Percentiles rank a stretch among this genome's conserved stretches.
Conservation (phyloP, 257 asterid species). For the Osmanthus fragrans region DNA sequence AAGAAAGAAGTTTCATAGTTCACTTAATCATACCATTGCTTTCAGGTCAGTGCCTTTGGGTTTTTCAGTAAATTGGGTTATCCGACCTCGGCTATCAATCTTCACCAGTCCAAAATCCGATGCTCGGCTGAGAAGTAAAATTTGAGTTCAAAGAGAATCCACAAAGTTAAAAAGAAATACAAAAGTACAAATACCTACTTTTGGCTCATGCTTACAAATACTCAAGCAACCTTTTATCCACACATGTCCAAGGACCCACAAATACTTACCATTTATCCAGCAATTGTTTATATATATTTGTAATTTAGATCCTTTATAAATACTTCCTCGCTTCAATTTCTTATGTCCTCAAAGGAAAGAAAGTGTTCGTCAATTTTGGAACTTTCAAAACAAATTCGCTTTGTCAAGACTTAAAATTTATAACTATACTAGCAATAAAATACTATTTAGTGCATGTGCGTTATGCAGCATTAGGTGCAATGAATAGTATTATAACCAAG, state of each 20-base stretch:
- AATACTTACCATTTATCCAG: too few relatives aligned
- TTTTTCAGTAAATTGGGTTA: conserved; percentile 79
- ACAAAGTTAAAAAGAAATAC: not conserved
- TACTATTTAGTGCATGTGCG: not conserved
- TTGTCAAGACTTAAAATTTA: not conserved
- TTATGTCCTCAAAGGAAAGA: too few relatives aligned
- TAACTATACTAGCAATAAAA: not conserved
- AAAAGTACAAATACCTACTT: not conserved
- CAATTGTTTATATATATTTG: too few relatives aligned
- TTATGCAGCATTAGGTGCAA: too few relatives aligned
- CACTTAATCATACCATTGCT: conserved; percentile 64
- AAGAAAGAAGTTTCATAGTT: not conserved
- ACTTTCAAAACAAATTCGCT: not conserved
- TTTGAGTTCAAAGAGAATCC: conserved; percentile 10
- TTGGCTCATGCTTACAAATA: too few relatives aligned
- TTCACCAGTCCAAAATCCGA: conserved; percentile 86
- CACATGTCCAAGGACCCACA: too few relatives aligned
- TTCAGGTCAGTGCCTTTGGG: conserved; percentile 75
- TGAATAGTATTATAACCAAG: not conserved
- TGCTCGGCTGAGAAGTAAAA: conserved; percentile 70
- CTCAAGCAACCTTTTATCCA: too few relatives aligned
- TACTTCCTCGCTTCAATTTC: not conserved
- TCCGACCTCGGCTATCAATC: conserved; percentile 77
- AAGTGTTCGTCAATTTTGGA: not conserved
- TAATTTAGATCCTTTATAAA: too few relatives aligned